Evolutionary conservation across 371 early-diverging fungal species (phyloP), one percentile per base, ranked within the genome.

Genomic region (Lichtheimia hyalospora): DNA sequence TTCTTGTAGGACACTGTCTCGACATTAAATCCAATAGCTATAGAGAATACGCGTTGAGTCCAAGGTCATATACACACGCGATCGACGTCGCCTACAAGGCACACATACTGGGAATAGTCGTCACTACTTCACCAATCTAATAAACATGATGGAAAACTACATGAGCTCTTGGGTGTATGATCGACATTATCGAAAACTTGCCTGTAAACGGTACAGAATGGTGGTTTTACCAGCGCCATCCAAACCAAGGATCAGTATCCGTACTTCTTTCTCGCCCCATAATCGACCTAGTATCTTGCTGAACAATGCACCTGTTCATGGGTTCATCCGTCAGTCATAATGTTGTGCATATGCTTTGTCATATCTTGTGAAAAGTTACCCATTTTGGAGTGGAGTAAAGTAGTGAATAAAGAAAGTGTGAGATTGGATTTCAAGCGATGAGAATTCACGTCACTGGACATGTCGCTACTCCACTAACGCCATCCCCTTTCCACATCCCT

Each of bases 21-120:
- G 61, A 97, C 95, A 78, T 97, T 97, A 85, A 97, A 96, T 52
- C 98, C 98, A 86, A 79, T 66, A 34, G 73, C 68, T 70, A 68
- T 40, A 58, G 50, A 44, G 49, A 42, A 57, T n/a, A 39, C 21
- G 20, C 49, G 40, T 41, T 15, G 25, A 41, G 41, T 21, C 16
- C 13, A 44, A 23, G 15, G n/a, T 12, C 23, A 43, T 28, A 43
- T 28, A 55, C 18, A 55, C 10, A 21, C 27, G 21, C 24, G 43
- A 15, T 53, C 53, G 28, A 25, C 20, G 10, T 34, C 34, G 40
- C 34, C 34, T 49, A 10, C 13, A 18, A 53, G 53, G 5, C 23
- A 83, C 86, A 90, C 76, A 93, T 95, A 75, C 99, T 99, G 42
- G 99, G 99, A 70, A 99, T 97, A 56, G 99, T 99, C 44, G 96